A percentile compares a stretch with the other conserved stretches of the same genome.
Conservation (phyloP, 345 rosid species). For the Populus ilicifolia region DNA sequence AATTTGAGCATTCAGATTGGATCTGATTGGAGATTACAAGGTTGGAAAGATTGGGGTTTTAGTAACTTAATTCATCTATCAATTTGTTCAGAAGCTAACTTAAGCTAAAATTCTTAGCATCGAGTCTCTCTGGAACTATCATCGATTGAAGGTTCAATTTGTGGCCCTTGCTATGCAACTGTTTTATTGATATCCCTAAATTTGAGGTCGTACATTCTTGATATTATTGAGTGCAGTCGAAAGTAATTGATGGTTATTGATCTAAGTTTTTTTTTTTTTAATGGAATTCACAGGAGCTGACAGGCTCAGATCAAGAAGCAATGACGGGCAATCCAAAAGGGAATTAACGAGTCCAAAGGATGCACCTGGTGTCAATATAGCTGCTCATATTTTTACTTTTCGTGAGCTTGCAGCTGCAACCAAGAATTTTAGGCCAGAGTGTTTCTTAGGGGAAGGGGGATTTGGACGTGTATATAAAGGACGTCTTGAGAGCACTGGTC, state of each 20-base stretch:
- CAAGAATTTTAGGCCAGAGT: slow-evolving; percentile 80
- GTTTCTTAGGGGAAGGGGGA: slow-evolving; percentile 96
- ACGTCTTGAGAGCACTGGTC: slow-evolving; percentile 79
- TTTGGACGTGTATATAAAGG: slow-evolving; percentile 96
- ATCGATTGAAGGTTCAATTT: neutral
- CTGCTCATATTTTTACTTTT: slow-evolving; percentile 87
- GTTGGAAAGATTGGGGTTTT: neutral
- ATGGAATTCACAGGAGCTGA: slow-evolving; percentile 65
- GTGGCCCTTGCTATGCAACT: neutral
- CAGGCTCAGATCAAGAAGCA: slow-evolving; percentile 60
- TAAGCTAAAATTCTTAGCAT: neutral
- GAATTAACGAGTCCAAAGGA: slow-evolving; percentile 58
- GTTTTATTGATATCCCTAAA: neutral
- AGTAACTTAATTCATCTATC: neutral
- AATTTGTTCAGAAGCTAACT: neutral
- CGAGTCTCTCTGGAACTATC: neutral
- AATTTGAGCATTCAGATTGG: slow-evolving; percentile 25
- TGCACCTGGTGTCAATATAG: slow-evolving; percentile 53
- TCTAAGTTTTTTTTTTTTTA: slow-evolving; percentile 16
- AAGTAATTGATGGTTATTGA: neutral
- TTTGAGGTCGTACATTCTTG: neutral
- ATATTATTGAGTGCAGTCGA: neutral
- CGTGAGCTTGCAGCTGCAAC: slow-evolving; percentile 92
- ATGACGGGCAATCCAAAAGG: slow-evolving; percentile 55
- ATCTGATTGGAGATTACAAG: slow-evolving; percentile 29